These are phyloP conservation scores for Lachancea dasiensis DNA, from an alignment of 805 yeast genomes.

Conservation along the genomic window DNA sequence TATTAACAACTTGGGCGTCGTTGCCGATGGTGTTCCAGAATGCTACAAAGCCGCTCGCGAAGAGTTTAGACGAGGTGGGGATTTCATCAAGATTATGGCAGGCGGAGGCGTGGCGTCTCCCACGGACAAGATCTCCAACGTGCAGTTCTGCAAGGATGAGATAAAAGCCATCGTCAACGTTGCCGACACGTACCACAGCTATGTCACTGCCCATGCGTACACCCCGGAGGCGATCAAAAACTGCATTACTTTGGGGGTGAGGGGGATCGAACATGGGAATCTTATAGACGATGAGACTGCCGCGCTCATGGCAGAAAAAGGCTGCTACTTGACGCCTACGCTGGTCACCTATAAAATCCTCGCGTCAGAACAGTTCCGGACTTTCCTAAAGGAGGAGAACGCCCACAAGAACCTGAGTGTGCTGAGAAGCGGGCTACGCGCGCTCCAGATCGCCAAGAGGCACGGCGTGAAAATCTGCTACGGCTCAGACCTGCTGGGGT, in stretches of 20 bases:
- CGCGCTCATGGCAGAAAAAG: conserved; percentile 10
- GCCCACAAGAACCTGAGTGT: conserved; percentile 10
- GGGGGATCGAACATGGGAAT: conserved; percentile 14
- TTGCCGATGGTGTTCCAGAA: conserved; percentile 13
- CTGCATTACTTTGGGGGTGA: conserved; percentile 12
- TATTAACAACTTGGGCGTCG: conserved; percentile 9
- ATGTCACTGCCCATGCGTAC: conserved; percentile 16
- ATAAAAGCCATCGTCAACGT: conserved; percentile 12
- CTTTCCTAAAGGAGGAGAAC: conserved; percentile 9
- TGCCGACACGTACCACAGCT: conserved; percentile 11
- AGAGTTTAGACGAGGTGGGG: conserved; percentile 14
- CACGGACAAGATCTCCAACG: conserved; percentile 12
- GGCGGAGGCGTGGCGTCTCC: conserved; percentile 17
- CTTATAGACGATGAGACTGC: conserved; percentile 12
- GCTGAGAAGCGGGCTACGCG: conserved; percentile 10
- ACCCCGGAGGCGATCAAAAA: conserved; percentile 12
- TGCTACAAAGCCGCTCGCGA: conserved; percentile 13
- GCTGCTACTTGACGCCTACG: conserved; percentile 13
- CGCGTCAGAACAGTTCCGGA: conserved; percentile 12
- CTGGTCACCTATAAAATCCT: conserved; percentile 13
- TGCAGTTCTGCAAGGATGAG: conserved; percentile 13
- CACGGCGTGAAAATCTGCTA: conserved; percentile 12
- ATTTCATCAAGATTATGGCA: conserved; percentile 13
- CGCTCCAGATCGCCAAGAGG: conserved; percentile 10
- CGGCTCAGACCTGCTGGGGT: conserved; percentile 13